Evolutionary conservation across 1,284 basidiomycete genomes (phyloP).

Genomic region (Cutaneotrichosporon sp.): DNA sequence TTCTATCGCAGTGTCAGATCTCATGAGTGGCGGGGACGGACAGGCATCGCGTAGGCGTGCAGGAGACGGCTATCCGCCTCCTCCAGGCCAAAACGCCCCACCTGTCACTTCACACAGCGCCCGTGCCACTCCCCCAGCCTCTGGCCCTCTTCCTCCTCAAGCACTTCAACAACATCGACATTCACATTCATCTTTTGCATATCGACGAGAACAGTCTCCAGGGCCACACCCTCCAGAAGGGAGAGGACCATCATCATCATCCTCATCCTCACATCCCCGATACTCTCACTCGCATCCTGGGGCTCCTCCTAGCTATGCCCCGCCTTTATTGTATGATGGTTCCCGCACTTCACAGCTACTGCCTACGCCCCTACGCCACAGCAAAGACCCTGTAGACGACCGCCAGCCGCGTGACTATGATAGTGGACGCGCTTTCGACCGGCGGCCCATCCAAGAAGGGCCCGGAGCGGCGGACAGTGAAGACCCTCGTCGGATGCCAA

Average conservation of each 20-base stretch:
- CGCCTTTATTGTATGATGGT: conserved; percentile 1
- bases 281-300: neutral
- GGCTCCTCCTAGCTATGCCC: neutral
- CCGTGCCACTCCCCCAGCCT: neutral
- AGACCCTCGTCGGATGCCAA: conserved; percentile 2
- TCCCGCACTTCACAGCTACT: neutral
- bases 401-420: conserved; percentile 1
- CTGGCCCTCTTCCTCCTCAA: neutral
- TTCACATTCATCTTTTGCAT: neutral
- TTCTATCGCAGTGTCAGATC: conserved; percentile 5
- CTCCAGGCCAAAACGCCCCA: neutral
- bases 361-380: neutral
- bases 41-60: neutral
- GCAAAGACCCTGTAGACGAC: conserved; percentile 5
- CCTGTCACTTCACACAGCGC: conserved; percentile 3
- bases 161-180: neutral
- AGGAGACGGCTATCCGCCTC: conserved; percentile 4
- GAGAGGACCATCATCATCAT: neutral
- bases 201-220: neutral
- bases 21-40: conserved; percentile 4
- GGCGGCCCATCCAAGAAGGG: neutral
- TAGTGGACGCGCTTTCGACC: neutral
- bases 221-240: neutral
- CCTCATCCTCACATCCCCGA: neutral
- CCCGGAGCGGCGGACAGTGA: neutral